phyloP scores from a whole-genome alignment of 192 early-diverging fungal species.

The Podila clonocystis region DNA sequence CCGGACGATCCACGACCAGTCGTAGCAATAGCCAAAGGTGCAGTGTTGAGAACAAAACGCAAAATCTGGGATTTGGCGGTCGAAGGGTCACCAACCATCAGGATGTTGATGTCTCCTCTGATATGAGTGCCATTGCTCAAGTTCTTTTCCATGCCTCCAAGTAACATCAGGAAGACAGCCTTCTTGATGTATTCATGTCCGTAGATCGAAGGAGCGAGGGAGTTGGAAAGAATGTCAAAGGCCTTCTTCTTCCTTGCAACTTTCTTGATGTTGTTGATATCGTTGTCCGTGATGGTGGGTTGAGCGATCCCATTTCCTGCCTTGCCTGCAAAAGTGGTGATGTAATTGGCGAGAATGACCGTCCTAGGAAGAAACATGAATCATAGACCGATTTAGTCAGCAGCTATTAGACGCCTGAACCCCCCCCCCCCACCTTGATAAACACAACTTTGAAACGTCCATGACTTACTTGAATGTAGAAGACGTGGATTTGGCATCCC shows the following conservation, averaged over 20 bases:
- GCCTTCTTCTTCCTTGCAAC: constrained; percentile 73
- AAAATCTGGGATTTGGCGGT: constrained; percentile 99
- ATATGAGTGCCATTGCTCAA: constrained; percentile 95
- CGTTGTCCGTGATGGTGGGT: constrained; percentile 79
- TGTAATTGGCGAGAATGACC: constrained; percentile 87
- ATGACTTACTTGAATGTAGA: constrained; percentile 81
- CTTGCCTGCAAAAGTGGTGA: constrained; percentile 76
- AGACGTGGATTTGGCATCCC: constrained; percentile 75
- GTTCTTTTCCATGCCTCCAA: constrained; percentile 96
- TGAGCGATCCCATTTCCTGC: constrained; percentile 80
- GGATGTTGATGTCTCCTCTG: constrained; percentile 96
- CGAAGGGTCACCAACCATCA: constrained; percentile 99
- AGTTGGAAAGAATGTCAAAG: constrained; percentile 85
- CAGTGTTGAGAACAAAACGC: constrained; percentile 93
- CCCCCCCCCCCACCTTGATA: too few species aligned
- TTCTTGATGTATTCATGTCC: constrained; percentile 97
- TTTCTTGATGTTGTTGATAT: constrained; percentile 87
- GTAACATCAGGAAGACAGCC: constrained; percentile 87
- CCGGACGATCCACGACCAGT: constrained; percentile 97
- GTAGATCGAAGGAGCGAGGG: constrained; percentile 89
- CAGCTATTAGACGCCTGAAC: neutral
- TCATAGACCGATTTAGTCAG: neutral
- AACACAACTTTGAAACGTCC: neutral
- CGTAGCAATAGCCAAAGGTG: constrained; percentile 96
- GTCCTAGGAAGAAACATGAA: constrained; percentile 65